Base-by-base conservation (phyloP, 495 filamentous ascomycete genomes). In the Evansstolkia leycettana region DNA sequence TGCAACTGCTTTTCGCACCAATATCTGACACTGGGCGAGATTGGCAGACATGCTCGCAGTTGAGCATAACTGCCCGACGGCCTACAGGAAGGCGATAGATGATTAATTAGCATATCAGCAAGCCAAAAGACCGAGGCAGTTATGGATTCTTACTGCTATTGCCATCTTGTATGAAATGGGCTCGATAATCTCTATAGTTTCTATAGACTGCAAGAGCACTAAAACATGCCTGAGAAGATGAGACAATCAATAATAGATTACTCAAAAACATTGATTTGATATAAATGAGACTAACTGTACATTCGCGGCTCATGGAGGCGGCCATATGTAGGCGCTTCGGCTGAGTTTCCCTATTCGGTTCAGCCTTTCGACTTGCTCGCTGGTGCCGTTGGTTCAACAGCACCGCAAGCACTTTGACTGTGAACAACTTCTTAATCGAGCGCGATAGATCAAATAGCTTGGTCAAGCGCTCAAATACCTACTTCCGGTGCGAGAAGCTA, bases 1-100 rank as follows among this genome's bases (percentile, higher is more conserved):
- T 26, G 67, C 62, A 23, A 72, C 78, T 15, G 86, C 83, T 51
- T 84, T 84, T 34, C 67, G 64, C 29, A 90, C 67, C 24, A 94
- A 65, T 28, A 58, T 53, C 26, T 75, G 73, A 48, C 84, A 90
- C 55, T 87, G 82, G 17, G 64, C 51, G 15, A 92, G 73, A 51
- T 94, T 94, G 48, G 83, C 67, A 40, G 72, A 57, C 68, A 90
- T 79, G 51, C 67, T 80, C 31, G 80, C 70, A 41, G 82, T 89
- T 17, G 84, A 84, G 55, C 85, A 89, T 49, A 94, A 62, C 57
- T 94, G 86, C 17, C 86, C 86, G 17, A 94, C 71, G 28, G 86
- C 85, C 85, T 92, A 54, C 42, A 14, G 33, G 9, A 25, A 2
- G 17, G 26, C n/a, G n/a, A n/a, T n/a, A 23, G 4, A 23, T 9